Evolutionary conservation across 345 rosid species (phyloP), one percentile per base, ranked within the genome.

Genomic region (Eucalyptus pumila): DNA sequence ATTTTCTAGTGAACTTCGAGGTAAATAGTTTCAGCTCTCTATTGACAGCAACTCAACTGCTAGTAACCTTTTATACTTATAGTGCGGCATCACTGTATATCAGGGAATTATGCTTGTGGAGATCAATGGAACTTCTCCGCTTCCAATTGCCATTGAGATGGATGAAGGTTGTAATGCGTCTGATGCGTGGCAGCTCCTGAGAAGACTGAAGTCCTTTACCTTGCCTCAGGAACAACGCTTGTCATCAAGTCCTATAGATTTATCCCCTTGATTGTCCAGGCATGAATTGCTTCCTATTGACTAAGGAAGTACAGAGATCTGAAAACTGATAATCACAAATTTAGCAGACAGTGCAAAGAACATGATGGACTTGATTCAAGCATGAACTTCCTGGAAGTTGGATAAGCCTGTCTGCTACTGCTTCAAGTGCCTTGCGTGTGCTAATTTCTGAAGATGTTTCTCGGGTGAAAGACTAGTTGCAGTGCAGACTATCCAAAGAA

Each of bases 21-120:
- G 99, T 98, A 93, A 85, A 40, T 76, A 40, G n/a, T 65, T 65
- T 32, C 30, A 21, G 85, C 85, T 32, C 45, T 32, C 27, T 26
- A 24, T 56, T 17, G 15, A 27, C 21, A 16, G 23, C 24, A 10
- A 45, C 54, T 47, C 24, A 30, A 44, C 80, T 80, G 65, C 58
- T 67, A 62, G n/a, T 87, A 83, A 86, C 47, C 85, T 86, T 47
- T 19, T 17, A 11, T 21, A 24, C 47, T 76, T 76, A 76, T 76
- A 21, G 56, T 23, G 54, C 2, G 54, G 40, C 27, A 34, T 65
- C 86, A 45, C 89, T 56, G 90, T 92, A 90, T 56, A 90, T 60
- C 94, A 98, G 99, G 99, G 99, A 14, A 93, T 88, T 87, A 94
- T 98, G 96, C 90, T 92, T 86, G 87, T 97, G 85, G 97, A 98